Evolutionary conservation across 192 early-diverging fungal species (phyloP).

Genomic region (Gamsiella multidivaricata): DNA sequence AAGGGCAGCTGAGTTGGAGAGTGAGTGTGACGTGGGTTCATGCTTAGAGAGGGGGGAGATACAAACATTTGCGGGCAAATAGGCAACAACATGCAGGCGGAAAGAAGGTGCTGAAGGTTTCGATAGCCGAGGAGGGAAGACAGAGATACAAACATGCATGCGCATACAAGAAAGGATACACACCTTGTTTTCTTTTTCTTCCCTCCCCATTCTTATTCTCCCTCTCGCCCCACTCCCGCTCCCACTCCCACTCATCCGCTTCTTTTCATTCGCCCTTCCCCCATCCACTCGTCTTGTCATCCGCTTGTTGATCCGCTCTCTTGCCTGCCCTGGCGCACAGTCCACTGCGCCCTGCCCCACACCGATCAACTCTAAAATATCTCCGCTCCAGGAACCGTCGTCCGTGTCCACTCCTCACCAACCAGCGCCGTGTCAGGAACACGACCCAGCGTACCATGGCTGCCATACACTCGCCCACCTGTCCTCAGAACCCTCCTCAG

Average conservation of each 20-base stretch:
- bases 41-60: too few species aligned
- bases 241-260: background rate
- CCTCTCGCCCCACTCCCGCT: background rate
- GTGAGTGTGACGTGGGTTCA: too few species aligned
- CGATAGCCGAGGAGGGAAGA: background rate
- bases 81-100: too few species aligned
- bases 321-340: slow-evolving; percentile 1
- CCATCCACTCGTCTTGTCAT: background rate
- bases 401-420: too few species aligned
- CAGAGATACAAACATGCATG: background rate
- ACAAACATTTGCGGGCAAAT: too few species aligned
- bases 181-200: slow-evolving; percentile 6
- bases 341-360: background rate
- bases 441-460: slow-evolving; percentile 1
- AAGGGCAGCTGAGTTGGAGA: too few species aligned
- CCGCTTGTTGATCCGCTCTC: background rate
- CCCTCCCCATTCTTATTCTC: background rate
- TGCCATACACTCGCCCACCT: background rate
- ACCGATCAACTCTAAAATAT: background rate
- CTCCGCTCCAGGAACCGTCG: too few species aligned
- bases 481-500: slow-evolving; percentile 18
- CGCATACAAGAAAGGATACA: background rate
- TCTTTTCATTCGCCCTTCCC: background rate
- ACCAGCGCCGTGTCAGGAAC: background rate
- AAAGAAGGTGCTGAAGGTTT: too few species aligned